A percentile compares a stretch with the other conserved stretches of the same genome.
Evolutionary conservation across 2,329 filamentous ascomycete species (phyloP).

Genomic region (Sporothrix phasma): DNA sequence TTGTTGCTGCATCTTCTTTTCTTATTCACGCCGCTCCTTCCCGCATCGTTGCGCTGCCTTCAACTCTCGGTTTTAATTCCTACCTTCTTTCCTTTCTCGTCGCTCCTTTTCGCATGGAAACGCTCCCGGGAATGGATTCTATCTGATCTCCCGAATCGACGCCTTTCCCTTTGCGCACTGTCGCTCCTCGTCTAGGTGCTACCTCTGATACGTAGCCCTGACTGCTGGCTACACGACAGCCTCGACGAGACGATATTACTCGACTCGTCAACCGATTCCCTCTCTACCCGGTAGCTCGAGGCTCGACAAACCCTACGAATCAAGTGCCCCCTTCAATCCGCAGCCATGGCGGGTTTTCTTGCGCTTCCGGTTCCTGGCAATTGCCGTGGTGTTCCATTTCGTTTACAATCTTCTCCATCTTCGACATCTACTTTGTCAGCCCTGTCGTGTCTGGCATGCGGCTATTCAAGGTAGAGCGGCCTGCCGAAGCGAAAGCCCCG

Average conservation of each 20-base stretch:
- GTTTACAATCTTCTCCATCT: constrained; percentile 93
- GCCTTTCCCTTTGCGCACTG: background rate
- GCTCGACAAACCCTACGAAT: background rate
- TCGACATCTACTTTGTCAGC: constrained; percentile 97
- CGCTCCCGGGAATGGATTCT: background rate
- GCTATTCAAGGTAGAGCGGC: constrained; percentile 60
- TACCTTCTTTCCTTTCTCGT: background rate
- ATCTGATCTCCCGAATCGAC: background rate
- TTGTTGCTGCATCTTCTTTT: background rate
- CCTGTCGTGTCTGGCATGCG: constrained; percentile 95
- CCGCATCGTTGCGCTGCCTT: background rate
- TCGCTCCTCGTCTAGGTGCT: background rate
- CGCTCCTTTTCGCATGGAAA: background rate
- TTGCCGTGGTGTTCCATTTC: constrained; percentile 86
- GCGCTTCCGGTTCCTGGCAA: constrained; percentile 74
- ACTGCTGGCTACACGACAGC: background rate
- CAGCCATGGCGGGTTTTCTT: constrained; percentile 43
- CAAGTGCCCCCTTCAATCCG: background rate
- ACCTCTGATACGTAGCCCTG: background rate
- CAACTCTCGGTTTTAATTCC: background rate
- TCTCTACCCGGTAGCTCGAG: background rate
- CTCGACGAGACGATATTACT: background rate
- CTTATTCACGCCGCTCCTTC: background rate
- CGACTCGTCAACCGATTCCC: background rate
- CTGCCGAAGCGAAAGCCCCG: constrained; percentile 53